phyloP scores from a whole-genome alignment of 495 filamentous ascomycete species.

The Talaromyces borbonicus region DNA sequence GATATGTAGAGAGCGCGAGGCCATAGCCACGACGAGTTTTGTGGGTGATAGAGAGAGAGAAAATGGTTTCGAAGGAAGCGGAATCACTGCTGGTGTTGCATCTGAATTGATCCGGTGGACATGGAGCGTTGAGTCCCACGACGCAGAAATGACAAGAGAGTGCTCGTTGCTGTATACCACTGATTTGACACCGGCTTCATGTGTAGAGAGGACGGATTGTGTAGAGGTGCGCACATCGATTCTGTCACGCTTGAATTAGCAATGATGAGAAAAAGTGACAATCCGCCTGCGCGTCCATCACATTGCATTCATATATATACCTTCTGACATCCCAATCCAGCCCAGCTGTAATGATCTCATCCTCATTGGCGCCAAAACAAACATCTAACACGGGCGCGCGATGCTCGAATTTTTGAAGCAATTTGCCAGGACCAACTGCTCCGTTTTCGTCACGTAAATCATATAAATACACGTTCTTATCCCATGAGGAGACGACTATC shows the following conservation, averaged over 20 bases:
- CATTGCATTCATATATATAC: conserved; percentile 29
- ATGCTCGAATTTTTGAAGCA: conserved; percentile 67
- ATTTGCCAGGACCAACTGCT: conserved; percentile 41
- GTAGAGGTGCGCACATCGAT: conserved; percentile 63
- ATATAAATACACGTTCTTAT: conserved; percentile 85
- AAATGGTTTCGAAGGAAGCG: conserved; percentile 75
- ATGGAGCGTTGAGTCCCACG: conserved; percentile 88
- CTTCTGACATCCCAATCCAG: conserved; percentile 76
- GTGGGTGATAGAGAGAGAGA: conserved; percentile 70
- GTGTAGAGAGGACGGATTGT: conserved; percentile 66
- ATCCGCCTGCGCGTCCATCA: too few relatives aligned
- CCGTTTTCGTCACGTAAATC: conserved; percentile 57
- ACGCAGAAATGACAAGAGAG: conserved; percentile 73
- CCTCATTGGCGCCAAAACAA: conserved; percentile 71
- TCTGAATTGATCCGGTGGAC: conserved; percentile 52
- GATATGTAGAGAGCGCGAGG: conserved; percentile 80
- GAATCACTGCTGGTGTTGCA: conserved; percentile 45
- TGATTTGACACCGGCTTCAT: conserved; percentile 66
- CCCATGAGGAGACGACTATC: conserved; percentile 89
- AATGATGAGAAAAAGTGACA: too few relatives aligned
- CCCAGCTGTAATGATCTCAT: conserved; percentile 77
- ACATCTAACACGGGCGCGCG: conserved; percentile 82
- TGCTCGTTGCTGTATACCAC: conserved; percentile 73
- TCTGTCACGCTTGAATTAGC: too few relatives aligned
- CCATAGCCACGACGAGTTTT: conserved; percentile 91